Evolutionary conservation across 1,284 basidiomycete genomes (phyloP), one percentile per base, ranked within the genome.

Genomic region (Cryptococcus sp.): DNA sequence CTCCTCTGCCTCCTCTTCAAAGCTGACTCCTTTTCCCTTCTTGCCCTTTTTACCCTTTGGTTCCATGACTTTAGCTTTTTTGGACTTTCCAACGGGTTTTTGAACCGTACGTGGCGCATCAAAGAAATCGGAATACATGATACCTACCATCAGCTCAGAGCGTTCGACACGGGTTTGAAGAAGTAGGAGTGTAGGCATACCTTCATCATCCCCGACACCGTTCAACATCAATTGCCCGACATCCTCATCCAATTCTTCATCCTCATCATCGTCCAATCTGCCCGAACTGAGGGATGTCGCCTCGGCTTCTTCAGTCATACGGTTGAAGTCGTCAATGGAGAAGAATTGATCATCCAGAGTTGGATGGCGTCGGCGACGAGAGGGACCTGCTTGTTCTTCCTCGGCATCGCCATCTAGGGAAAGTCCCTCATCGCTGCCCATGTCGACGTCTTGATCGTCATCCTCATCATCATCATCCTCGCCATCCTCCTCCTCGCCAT

Each of bases 341-440:
- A 98, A 98, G 78, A 98, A 98, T 23, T 81, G 84, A 70, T 98
- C 94, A 73, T 98, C 87, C n/a, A 98, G 81, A 45, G 81, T 82
- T 5, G 84, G 79, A 58, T 83, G 80, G 39, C 66, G 50, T 63
- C 56, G 56, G 16, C 52, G 50, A 57, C 64, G 58, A 53, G 76
- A 70, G 43, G 70, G 75, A 46, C 74, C 62, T 53, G 74, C 60
- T 36, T 52, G 55, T 21, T 52, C 45, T 34, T 56, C 57, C 2
- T 67, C 67, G 31, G 62, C 62, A 32, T 67, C 66, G 1, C 61
- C 56, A 11, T 55, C 52, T 22, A 52, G 50, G 14, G 52, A 53
- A 9, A 32, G 54, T 7, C 59, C 64, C 1, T 60, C 59, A 1
- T 59, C 62, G 7, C 51, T 52, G 3, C 28, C 53, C 18, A 57